A percentile compares a stretch with the other conserved stretches of the same genome.
Evolutionary conservation across 495 filamentous ascomycete genomes (phyloP).

Genomic region (Xylaria venustula): DNA sequence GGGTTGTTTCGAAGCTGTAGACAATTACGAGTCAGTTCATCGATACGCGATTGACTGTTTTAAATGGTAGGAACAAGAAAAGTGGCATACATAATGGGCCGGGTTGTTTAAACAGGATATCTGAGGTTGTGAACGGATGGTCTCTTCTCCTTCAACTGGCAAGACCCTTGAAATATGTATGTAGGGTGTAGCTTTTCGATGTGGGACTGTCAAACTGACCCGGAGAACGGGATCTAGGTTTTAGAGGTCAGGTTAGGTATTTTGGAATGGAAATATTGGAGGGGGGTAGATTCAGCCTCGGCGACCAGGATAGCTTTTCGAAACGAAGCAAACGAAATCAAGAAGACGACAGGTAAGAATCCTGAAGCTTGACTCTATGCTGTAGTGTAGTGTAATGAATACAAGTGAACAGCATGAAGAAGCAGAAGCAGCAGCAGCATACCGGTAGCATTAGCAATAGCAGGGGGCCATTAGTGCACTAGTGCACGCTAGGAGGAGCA

Average conservation of each 20-base stretch:
- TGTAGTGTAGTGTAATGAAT: too few relatives aligned
- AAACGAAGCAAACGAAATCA: not conserved
- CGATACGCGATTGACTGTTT: too few relatives aligned
- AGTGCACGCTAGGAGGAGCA: not conserved
- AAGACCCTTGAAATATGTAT: constrained; percentile 9
- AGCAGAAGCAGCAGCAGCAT: too few relatives aligned
- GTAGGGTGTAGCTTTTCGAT: not conserved
- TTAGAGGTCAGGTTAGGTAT: not conserved
- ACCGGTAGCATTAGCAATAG: not conserved
- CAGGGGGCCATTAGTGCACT: not conserved
- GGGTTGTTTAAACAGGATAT: not conserved
- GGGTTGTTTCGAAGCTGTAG: not conserved
- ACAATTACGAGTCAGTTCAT: constrained; percentile 2
- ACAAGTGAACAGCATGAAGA: too few relatives aligned
- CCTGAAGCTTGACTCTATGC: too few relatives aligned
- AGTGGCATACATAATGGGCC: constrained; percentile 1
- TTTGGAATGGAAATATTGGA: not conserved
- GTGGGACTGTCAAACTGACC: constrained; percentile 1
- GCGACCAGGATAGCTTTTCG: not conserved
- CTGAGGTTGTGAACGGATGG: not conserved
- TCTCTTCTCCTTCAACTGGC: not conserved
- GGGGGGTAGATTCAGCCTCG: not conserved
- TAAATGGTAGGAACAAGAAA: too few relatives aligned
- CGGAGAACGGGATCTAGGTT: not conserved
- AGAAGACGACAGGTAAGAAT: not conserved